These are phyloP conservation scores for Eutrema heterophyllum DNA, from an alignment of 345 rosid genomes.

Conservation along the genomic window DNA sequence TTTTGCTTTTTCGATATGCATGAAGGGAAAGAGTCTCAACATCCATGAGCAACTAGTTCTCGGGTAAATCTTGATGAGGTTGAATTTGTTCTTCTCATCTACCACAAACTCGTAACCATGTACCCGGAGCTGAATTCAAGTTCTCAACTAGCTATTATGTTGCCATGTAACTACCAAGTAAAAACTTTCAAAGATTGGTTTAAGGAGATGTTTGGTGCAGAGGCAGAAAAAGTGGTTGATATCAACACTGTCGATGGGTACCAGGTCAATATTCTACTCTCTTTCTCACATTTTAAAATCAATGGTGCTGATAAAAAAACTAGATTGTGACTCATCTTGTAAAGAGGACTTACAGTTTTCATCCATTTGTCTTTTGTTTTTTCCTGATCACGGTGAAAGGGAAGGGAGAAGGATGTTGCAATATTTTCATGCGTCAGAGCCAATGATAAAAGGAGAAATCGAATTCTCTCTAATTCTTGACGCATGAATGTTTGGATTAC, in stretches of 20 bases:
- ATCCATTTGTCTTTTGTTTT: neutral
- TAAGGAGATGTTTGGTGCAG: slow-evolving; percentile 68
- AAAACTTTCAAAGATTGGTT: slow-evolving; percentile 80
- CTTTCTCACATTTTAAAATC: neutral
- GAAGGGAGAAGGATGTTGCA: slow-evolving; percentile 92
- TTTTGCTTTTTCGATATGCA: slow-evolving; percentile 86
- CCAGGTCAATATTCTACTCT: slow-evolving; percentile 56
- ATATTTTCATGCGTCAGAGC: slow-evolving; percentile 96
- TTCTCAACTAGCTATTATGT: slow-evolving; percentile 81
- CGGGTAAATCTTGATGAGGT: slow-evolving; percentile 74
- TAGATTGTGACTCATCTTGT: neutral
- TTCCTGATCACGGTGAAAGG: slow-evolving; percentile 36
- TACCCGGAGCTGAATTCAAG: slow-evolving; percentile 81
- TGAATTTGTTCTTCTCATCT: slow-evolving; percentile 74
- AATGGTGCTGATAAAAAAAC: neutral
- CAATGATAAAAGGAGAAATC: slow-evolving; percentile 52
- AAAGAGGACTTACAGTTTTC: neutral
- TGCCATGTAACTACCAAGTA: slow-evolving; percentile 88
- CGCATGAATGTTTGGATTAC: slow-evolving; percentile 98
- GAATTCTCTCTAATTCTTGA: slow-evolving; percentile 83
- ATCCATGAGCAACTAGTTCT: slow-evolving; percentile 84
- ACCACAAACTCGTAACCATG: slow-evolving; percentile 71
- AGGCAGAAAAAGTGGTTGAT: slow-evolving; percentile 66
- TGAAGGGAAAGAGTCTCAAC: slow-evolving; percentile 82
- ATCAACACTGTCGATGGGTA: slow-evolving; percentile 93